Conservation (phyloP, 805 yeast species). For the Zygotorulaspora sp. region DNA sequence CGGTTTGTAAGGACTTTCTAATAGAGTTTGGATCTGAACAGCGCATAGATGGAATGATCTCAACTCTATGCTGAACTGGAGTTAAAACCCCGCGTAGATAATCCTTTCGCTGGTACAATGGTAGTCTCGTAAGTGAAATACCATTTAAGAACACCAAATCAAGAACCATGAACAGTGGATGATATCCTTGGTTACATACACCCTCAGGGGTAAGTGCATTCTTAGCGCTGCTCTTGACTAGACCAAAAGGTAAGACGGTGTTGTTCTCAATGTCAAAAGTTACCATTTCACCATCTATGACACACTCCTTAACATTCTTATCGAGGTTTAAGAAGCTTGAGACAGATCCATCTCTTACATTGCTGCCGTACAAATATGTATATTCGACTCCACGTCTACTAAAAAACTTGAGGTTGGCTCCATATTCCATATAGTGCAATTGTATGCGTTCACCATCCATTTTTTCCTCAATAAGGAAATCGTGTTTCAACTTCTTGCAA, state of each 20-base stretch:
- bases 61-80: constrained; percentile 45
- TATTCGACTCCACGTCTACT: constrained; percentile 72
- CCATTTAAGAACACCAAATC: constrained; percentile 75
- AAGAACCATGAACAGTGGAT: constrained; percentile 61
- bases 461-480: constrained; percentile 80
- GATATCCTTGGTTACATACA: constrained; percentile 37
- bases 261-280: constrained; percentile 65
- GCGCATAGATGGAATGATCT: constrained; percentile 40
- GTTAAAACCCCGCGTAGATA: constrained; percentile 45
- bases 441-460: constrained; percentile 90
- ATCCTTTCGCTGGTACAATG: constrained; percentile 53
- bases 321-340: constrained; percentile 46
- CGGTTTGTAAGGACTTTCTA: constrained; percentile 48
- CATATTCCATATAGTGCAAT: constrained; percentile 56
- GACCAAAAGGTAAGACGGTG: constrained; percentile 70
- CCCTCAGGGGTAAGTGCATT: constrained; percentile 45
- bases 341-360: constrained; percentile 47
- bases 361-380: constrained; percentile 62
- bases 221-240: constrained; percentile 65
- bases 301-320: constrained; percentile 35
- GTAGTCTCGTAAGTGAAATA: constrained; percentile 47
- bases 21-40: constrained; percentile 51
- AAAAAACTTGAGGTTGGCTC: constrained; percentile 34
- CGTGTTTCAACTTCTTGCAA: constrained; percentile 41
- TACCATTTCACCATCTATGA: constrained; percentile 89